phyloP scores from a whole-genome alignment of 2,329 filamentous ascomycete species.

The Ascochyta rabiei region DNA sequence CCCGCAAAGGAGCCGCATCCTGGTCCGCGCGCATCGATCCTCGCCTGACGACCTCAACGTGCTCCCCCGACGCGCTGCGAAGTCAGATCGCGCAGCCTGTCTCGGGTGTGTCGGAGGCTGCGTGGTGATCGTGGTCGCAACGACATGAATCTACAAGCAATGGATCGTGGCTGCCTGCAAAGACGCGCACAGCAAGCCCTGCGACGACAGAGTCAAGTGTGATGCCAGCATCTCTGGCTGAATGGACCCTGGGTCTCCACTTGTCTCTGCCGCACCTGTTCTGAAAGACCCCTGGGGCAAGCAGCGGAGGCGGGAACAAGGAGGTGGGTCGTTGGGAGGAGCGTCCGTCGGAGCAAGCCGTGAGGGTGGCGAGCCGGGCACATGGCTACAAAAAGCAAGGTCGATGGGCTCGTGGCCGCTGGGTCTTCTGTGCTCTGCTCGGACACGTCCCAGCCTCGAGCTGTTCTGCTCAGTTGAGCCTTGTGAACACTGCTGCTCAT shows the following conservation, averaged over 20 bases:
- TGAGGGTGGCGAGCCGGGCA: neutral
- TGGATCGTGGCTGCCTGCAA: neutral
- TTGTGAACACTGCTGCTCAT: neutral
- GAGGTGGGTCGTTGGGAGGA: conserved; percentile 8
- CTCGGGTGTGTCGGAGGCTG: neutral
- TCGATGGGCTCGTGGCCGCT: too few species aligned
- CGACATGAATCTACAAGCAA: neutral
- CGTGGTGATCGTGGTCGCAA: neutral
- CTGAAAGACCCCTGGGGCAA: neutral
- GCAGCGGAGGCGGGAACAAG: conserved; percentile 12
- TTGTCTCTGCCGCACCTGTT: conserved; percentile 1
- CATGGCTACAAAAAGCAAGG: too few species aligned
- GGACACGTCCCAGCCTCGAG: neutral
- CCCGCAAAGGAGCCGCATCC: conserved; percentile 6
- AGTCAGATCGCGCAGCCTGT: conserved; percentile 10
- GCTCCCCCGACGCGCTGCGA: neutral
- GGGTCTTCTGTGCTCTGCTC: neutral
- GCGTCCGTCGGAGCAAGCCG: conserved; percentile 7
- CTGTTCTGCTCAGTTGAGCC: neutral
- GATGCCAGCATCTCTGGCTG: neutral
- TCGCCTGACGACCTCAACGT: conserved; percentile 5
- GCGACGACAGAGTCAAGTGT: neutral
- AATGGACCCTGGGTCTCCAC: neutral
- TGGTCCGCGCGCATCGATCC: conserved; percentile 6
- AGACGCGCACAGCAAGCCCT: neutral